Conservation (phyloP, 768 basidiomycete genomes). For the Mycena pura region DNA sequence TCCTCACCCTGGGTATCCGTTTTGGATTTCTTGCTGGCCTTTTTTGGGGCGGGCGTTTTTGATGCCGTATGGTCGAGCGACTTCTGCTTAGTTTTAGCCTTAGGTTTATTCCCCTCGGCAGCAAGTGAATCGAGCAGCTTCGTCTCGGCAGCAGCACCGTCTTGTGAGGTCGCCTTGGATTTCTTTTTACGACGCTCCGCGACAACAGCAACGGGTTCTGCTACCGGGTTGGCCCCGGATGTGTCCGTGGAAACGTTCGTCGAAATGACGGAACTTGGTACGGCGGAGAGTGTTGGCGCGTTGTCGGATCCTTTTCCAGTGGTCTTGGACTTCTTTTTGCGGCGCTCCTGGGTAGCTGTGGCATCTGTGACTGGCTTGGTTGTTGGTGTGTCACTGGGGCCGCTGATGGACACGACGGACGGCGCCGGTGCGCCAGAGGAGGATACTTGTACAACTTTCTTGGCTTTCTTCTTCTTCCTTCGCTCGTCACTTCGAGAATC, state of each 20-base stretch:
- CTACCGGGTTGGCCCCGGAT: not conserved
- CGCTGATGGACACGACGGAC: not conserved
- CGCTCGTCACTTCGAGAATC: not conserved
- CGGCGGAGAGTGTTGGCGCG: not conserved
- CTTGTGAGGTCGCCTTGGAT: no score
- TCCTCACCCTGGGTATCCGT: slow-evolving; percentile 4
- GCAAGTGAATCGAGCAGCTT: no score
- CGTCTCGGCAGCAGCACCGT: no score
- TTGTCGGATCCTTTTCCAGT: not conserved
- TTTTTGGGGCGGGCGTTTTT: slow-evolving; percentile 3
- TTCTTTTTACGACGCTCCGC: slow-evolving; percentile 10
- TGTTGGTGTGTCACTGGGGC: slow-evolving; percentile 12
- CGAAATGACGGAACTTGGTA: no score
- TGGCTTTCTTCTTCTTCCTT: slow-evolving; percentile 32
- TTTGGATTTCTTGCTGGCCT: slow-evolving; percentile 16
- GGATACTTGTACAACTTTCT: not conserved
- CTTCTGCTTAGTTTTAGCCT: no score
- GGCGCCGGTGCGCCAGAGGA: not conserved
- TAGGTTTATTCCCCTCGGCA: no score
- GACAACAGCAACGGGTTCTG: not conserved
- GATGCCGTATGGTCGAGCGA: not conserved
- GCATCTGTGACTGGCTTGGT: not conserved
- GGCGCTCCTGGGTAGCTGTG: not conserved
- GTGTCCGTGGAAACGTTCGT: not conserved
- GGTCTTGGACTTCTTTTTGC: slow-evolving; percentile 20